phyloP scores from a whole-genome alignment of 306 rosid species.

The Ammopiptanthus mongolicus region DNA sequence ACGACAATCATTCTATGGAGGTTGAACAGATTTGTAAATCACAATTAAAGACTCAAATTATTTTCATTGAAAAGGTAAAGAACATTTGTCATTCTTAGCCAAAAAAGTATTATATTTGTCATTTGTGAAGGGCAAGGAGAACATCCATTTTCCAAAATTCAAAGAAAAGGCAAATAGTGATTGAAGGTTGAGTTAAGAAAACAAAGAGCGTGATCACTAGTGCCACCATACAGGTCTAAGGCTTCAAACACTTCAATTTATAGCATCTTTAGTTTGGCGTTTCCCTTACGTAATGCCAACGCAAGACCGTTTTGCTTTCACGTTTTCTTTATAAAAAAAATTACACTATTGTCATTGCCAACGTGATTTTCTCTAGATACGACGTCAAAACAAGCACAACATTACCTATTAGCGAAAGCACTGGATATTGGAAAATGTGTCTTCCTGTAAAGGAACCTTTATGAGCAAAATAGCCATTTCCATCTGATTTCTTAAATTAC shows the following conservation, averaged over 20 bases:
- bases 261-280: too few species aligned
- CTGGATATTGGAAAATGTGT: background rate
- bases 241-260: background rate
- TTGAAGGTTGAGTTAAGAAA: background rate
- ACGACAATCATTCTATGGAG: background rate
- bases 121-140: background rate
- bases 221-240: background rate
- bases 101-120: background rate
- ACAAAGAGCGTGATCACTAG: background rate
- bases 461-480: slow-evolving; percentile 1
- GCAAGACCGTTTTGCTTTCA: too few species aligned
- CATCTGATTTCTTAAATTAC: background rate
- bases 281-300: too few species aligned
- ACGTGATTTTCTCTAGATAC: too few species aligned
- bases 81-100: background rate
- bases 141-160: background rate
- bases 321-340: too few species aligned
- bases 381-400: too few species aligned
- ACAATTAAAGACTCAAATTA: background rate
- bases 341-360: too few species aligned
- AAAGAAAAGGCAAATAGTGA: background rate
- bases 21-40: background rate
- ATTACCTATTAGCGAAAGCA: background rate
- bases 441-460: background rate
- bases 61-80: too few species aligned